Evolutionary conservation across 2,329 filamentous ascomycete genomes (phyloP).

Genomic region (Basipetospora chlamydospora): DNA sequence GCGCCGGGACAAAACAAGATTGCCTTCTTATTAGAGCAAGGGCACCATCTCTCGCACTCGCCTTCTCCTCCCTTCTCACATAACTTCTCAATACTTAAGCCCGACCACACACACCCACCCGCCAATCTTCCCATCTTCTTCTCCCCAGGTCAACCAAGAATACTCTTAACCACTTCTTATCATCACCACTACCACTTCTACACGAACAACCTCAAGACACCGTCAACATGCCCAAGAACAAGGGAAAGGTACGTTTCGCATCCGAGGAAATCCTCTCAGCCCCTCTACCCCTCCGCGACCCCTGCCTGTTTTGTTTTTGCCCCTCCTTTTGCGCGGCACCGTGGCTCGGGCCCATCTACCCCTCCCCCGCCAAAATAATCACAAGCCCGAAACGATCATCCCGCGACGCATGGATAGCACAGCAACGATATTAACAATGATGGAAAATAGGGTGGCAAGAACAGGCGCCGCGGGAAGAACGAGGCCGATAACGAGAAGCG

Average conservation of each 20-base stretch:
- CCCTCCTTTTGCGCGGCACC: background rate
- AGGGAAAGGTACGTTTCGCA: slow-evolving; percentile 69
- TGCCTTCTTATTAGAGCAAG: no score
- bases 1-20: no score
- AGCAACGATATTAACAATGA: background rate
- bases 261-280: background rate
- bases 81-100: background rate
- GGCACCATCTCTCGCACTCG: no score
- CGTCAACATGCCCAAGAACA: slow-evolving; percentile 87
- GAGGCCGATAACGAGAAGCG: slow-evolving; percentile 99
- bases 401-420: background rate
- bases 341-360: no score
- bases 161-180: no score
- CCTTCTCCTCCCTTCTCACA: no score
- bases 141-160: no score
- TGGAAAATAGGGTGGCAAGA: slow-evolving; percentile 77
- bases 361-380: background rate
- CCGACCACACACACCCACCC: background rate
- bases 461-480: slow-evolving; percentile 96
- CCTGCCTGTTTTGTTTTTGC: background rate
- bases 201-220: background rate
- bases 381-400: background rate
- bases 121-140: background rate
- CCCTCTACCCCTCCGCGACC: background rate
- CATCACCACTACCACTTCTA: background rate